Conservation (phyloP, 768 basidiomycete genomes). For the Lactifluus pinguis region DNA sequence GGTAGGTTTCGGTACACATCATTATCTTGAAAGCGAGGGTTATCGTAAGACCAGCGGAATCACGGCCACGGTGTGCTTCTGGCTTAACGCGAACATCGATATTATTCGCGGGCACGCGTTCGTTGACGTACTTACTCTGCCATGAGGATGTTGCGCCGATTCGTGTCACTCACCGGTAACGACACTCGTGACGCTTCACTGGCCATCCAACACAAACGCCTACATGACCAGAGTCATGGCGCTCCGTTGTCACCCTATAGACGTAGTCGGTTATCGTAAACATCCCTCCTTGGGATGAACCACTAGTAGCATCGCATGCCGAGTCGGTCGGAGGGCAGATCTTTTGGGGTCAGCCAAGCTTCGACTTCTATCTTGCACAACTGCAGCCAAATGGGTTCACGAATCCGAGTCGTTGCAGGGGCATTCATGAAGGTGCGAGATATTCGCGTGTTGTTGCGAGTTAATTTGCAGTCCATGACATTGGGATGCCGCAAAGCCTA, state of each 20-base stretch:
- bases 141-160: constrained; percentile 10
- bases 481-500: background rate
- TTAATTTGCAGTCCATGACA: no score
- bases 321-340: background rate
- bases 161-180: background rate
- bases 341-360: background rate
- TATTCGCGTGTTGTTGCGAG: background rate
- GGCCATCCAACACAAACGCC: background rate
- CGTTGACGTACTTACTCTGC: constrained; percentile 14
- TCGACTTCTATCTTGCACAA: background rate
- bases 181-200: background rate
- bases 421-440: background rate
- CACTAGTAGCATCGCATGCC: background rate
- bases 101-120: background rate
- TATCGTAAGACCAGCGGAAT: background rate
- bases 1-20: background rate
- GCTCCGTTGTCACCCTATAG: background rate
- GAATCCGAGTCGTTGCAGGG: background rate
- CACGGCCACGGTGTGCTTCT: background rate
- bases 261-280: background rate
- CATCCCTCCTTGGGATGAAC: background rate
- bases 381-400: background rate
- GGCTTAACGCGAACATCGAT: constrained; percentile 1
- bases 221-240: background rate
- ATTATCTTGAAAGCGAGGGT: background rate